These are phyloP conservation scores for Spongispora temasekensis DNA, from an alignment of 1,284 basidiomycete species.

Conservation along the genomic window DNA sequence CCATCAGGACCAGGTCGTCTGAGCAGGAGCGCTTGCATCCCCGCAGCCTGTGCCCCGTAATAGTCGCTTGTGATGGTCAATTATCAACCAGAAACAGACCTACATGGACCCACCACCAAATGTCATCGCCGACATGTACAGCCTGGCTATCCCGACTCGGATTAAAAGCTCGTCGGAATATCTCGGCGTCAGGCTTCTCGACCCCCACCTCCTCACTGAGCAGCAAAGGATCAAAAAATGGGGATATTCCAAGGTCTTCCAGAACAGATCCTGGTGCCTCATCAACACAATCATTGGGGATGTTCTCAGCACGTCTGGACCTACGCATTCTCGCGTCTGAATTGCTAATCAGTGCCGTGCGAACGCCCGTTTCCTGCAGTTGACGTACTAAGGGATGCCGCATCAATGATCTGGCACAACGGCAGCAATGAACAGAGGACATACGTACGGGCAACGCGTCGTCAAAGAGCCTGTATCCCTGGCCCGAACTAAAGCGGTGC, in stretches of 20 bases:
- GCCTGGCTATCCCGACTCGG: conserved; percentile 44
- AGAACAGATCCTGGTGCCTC: conserved; percentile 50
- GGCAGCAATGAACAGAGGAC: conserved; percentile 25
- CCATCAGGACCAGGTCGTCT: conserved; percentile 50
- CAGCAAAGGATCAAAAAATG: conserved; percentile 52
- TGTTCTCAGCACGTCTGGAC: conserved; percentile 23
- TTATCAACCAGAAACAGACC: background rate
- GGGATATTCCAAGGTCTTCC: conserved; percentile 55
- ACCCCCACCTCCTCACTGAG: conserved; percentile 65
- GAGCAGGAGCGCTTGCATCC: conserved; percentile 61
- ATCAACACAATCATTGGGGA: conserved; percentile 5
- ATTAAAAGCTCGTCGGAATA: conserved; percentile 52
- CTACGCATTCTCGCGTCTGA: conserved; percentile 68
- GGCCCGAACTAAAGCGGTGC: conserved; percentile 62
- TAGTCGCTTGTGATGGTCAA: conserved; percentile 56
- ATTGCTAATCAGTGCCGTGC: conserved; percentile 67
- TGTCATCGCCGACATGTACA: conserved; percentile 74
- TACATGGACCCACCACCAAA: conserved; percentile 50
- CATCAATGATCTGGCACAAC: conserved; percentile 10
- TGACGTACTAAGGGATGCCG: conserved; percentile 41
- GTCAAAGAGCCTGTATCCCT: conserved; percentile 69
- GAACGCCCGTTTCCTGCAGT: conserved; percentile 47
- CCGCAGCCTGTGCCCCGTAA: conserved; percentile 57
- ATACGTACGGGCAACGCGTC: conserved; percentile 63
- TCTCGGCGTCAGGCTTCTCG: conserved; percentile 64